Evolutionary conservation across 78 protist species (phyloP), one percentile per base, ranked within the genome.

Genomic region (Dictyostelium capitatum): DNA sequence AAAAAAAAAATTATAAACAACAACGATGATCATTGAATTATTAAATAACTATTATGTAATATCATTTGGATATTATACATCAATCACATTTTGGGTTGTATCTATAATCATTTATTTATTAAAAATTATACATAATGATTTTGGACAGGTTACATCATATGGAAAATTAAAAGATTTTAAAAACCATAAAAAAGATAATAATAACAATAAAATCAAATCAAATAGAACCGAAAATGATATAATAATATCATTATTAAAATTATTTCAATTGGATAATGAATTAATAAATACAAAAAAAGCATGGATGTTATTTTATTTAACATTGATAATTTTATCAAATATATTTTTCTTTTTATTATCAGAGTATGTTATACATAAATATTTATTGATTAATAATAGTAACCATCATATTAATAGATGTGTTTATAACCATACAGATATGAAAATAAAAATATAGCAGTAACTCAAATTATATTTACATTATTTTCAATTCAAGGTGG

Each of bases 401-500:
- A n/a, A n/a, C n/a, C n/a, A n/a, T n/a, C n/a, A n/a, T n/a, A n/a
- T n/a, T n/a, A n/a, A n/a, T n/a, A n/a, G n/a, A n/a, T 53, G 11
- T 11, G 23, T 53, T 12, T 53, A 8, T 53, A 53, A 12, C 8
- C 12, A 15, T 54, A 54, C 59, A 69, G 48, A 4, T 7, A 69
- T 30, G 8, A 37, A 30, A 37, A 15, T 69, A 69, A 19, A 37
- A 37, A 19, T 37, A 74, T 30, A 46, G 28, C 56, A 47, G 0
- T n/a, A 19, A 37, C 23, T 11, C 48, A 23, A 56, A 79, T 79
- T 56, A 20, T 79, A 56, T 79, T 25, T 46, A 20, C 51, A 25
- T 79, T 79, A 79, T 56, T 80, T 25, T 17, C 64, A 6, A 80
- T 80, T 62, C 87, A 80, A 64, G 75, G 62, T n/a, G 25, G 30